Conservation (phyloP, 2,329 filamentous ascomycete genomes). For the Fusarium palustre region DNA sequence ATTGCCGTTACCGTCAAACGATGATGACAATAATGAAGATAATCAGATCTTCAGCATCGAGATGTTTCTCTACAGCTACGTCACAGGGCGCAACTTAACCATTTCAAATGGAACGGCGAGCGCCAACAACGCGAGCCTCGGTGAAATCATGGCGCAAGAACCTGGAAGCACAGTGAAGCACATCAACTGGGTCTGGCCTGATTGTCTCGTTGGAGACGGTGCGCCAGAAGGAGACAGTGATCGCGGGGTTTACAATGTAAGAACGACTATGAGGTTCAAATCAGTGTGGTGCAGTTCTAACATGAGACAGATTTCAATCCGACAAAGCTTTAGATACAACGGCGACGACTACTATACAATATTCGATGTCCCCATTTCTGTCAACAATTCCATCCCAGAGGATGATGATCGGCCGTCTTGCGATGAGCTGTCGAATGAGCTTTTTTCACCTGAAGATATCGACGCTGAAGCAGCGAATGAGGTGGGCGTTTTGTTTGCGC, state of each 20-base stretch:
- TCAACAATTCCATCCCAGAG: conserved; percentile 72
- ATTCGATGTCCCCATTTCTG: conserved; percentile 75
- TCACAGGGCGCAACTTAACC: conserved; percentile 74
- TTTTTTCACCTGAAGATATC: conserved; percentile 61
- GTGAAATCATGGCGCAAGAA: conserved; percentile 72
- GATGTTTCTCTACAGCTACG: conserved; percentile 74
- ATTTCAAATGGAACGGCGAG: conserved; percentile 71
- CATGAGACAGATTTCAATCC: conserved; percentile 70
- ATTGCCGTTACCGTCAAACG: conserved; percentile 68
- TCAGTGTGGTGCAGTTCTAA: conserved; percentile 5
- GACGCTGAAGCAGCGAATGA: conserved; percentile 56
- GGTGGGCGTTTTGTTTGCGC: conserved; percentile 63
- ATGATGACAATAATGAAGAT: conserved; percentile 61
- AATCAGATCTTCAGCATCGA: conserved; percentile 73
- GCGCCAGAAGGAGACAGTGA: conserved; percentile 60
- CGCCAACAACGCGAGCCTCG: conserved; percentile 60
- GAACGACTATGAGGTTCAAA: conserved; percentile 46
- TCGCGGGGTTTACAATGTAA: conserved; percentile 70
- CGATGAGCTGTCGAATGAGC: conserved; percentile 62
- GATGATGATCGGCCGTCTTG: conserved; percentile 59
- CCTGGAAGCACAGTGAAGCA: conserved; percentile 77
- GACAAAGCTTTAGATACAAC: conserved; percentile 76
- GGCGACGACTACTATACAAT: conserved; percentile 74
- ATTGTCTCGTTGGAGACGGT: conserved; percentile 73
- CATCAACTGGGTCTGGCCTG: conserved; percentile 78